phyloP scores from a whole-genome alignment of 805 yeast genomes.

The Wickerhamiella lipophila region DNA sequence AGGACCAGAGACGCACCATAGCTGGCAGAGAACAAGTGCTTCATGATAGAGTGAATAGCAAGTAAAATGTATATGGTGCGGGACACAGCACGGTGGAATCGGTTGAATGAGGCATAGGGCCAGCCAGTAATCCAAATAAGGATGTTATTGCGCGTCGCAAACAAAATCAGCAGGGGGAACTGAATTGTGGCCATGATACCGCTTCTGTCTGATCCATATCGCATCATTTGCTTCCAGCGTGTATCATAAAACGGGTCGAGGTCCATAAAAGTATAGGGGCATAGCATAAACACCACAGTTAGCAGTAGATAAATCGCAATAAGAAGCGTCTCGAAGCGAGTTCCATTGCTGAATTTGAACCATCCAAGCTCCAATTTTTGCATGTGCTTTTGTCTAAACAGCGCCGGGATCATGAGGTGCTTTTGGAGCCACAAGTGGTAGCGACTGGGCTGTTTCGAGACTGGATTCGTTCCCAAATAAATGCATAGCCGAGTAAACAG shows the following conservation, averaged over 20 bases:
- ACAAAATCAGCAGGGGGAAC: slow-evolving; percentile 41
- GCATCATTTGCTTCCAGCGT: slow-evolving; percentile 29
- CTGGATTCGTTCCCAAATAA: slow-evolving; percentile 14
- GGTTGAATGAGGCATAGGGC: slow-evolving; percentile 41
- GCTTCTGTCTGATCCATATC: slow-evolving; percentile 41
- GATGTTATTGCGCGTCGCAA: slow-evolving; percentile 53
- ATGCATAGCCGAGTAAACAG: slow-evolving; percentile 15
- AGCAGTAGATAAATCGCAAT: slow-evolving; percentile 32
- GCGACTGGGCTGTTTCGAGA: neutral
- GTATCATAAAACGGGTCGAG: slow-evolving; percentile 30
- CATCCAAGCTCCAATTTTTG: slow-evolving; percentile 17
- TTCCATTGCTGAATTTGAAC: slow-evolving; percentile 33
- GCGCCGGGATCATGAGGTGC: slow-evolving; percentile 30
- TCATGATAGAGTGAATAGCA: slow-evolving; percentile 38
- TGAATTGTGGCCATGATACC: slow-evolving; percentile 39
- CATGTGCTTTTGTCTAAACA: slow-evolving; percentile 26
- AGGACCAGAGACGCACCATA: slow-evolving; percentile 26
- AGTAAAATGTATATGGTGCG: slow-evolving; percentile 34
- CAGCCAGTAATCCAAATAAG: slow-evolving; percentile 49
- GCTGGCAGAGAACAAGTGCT: slow-evolving; percentile 34
- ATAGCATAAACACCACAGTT: slow-evolving; percentile 25
- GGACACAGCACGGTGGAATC: slow-evolving; percentile 47
- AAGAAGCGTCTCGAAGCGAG: slow-evolving; percentile 39
- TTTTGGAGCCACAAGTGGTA: slow-evolving; percentile 16
- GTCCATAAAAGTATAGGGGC: slow-evolving; percentile 26